Conservation (phyloP, 352 stramenopile genomes). For the Pythium scleroteichum region DNA sequence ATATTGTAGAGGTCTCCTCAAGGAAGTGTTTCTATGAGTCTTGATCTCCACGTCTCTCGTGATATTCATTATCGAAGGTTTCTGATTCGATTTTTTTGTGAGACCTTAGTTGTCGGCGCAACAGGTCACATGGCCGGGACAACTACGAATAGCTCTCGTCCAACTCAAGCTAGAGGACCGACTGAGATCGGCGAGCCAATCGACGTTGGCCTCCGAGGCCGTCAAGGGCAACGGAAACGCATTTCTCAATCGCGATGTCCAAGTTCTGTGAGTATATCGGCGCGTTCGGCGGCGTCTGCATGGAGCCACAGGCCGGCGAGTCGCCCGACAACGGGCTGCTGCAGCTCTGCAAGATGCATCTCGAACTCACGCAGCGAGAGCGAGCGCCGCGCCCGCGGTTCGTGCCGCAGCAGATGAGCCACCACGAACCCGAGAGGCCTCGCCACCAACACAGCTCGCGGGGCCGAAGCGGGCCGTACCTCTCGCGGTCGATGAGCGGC, state of each 20-base stretch:
- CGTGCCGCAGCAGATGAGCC: not conserved
- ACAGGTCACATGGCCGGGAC: too few species aligned
- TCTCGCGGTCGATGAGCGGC: constrained; percentile 4
- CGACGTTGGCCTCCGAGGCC: too few species aligned
- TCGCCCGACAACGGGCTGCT: constrained; percentile 8
- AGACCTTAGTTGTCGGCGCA: too few species aligned
- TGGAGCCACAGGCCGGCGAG: constrained; percentile 5
- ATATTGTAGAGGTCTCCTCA: too few species aligned
- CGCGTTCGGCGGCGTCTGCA: constrained; percentile 15
- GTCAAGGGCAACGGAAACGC: too few species aligned
- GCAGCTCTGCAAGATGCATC: constrained; percentile 15
- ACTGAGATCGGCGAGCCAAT: too few species aligned
- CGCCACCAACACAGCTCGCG: not conserved
- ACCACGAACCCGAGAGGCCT: not conserved
- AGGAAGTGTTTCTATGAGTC: too few species aligned
- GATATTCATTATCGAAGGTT: too few species aligned
- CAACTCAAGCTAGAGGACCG: too few species aligned
- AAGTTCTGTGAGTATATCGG: constrained; percentile 22
- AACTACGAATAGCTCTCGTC: too few species aligned
- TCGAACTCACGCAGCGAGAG: constrained; percentile 4
- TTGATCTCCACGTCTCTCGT: too few species aligned
- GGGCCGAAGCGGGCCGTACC: constrained; percentile 12
- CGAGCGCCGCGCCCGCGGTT: not conserved
- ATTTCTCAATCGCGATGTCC: constrained; percentile 2
- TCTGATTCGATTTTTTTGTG: too few species aligned